These are phyloP conservation scores for Hordeum pubiflorum DNA, from an alignment of 202 grass and related monocot genomes.

Conservation along the genomic window DNA sequence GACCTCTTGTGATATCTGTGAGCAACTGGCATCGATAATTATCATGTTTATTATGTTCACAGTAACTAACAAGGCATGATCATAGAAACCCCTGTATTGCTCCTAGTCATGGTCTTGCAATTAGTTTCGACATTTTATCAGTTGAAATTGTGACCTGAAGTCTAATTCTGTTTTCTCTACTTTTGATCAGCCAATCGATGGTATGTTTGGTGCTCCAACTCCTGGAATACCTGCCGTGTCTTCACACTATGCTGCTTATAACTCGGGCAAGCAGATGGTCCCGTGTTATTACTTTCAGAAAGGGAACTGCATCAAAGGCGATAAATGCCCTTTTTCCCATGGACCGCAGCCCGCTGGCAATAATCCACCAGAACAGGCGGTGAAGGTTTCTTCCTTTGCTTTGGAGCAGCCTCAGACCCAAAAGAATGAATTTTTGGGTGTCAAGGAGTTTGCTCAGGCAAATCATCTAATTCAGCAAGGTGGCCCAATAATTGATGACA, in stretches of 20 bases:
- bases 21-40: not conserved
- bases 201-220: conserved; percentile 48
- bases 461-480: conserved; percentile 19
- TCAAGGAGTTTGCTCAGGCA: conserved; percentile 14
- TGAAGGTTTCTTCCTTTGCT: conserved; percentile 38
- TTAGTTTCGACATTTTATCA: not conserved
- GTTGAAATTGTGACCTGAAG: conserved; percentile 1
- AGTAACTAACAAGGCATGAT: not conserved
- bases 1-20: not conserved
- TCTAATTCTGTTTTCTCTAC: conserved; percentile 24
- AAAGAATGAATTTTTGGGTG: conserved; percentile 38
- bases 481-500: conserved; percentile 16
- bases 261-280: conserved; percentile 48
- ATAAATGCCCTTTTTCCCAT: conserved; percentile 78
- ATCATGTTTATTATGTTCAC: not conserved
- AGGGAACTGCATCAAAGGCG: conserved; percentile 89
- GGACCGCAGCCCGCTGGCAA: conserved; percentile 38
- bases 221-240: conserved; percentile 30
- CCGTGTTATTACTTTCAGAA: conserved; percentile 96
- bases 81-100: not conserved
- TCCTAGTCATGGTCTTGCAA: not conserved
- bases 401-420: conserved; percentile 29
- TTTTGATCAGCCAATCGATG: conserved; percentile 71
- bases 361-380: conserved; percentile 35
- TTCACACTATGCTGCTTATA: conserved; percentile 39